Conservation (phyloP, 1,284 basidiomycete genomes). For the Pseudozyma hubeiensis region DNA sequence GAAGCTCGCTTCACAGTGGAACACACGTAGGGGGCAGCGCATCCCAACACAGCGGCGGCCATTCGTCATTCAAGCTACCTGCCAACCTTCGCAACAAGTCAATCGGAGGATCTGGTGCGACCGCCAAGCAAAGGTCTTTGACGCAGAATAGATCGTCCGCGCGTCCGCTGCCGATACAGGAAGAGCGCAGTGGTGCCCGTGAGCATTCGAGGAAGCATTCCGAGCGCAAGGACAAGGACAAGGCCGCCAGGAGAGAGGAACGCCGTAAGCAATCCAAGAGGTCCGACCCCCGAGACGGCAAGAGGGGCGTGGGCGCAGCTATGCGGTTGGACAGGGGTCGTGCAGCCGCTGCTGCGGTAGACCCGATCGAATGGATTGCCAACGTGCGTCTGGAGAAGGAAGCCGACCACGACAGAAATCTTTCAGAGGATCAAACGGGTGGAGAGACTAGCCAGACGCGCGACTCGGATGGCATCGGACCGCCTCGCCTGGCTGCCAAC, state of each 20-base stretch:
- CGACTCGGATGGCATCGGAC: conserved; percentile 9
- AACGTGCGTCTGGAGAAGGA: conserved; percentile 54
- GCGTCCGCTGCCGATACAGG: conserved; percentile 34
- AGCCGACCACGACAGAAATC: conserved; percentile 10
- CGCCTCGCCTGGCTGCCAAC: conserved; percentile 15
- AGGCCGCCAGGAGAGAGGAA: conserved; percentile 18
- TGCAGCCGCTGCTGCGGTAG: conserved; percentile 35
- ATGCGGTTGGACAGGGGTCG: conserved; percentile 47
- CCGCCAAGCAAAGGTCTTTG: conserved; percentile 14
- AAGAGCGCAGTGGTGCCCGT: conserved; percentile 22
- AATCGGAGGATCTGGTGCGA: not conserved
- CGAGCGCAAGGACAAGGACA: conserved; percentile 23
- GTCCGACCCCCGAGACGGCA: conserved; percentile 6
- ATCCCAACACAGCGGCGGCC: conserved; percentile 43
- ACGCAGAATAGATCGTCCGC: conserved; percentile 15
- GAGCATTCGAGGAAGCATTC: conserved; percentile 14
- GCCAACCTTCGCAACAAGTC: conserved; percentile 15
- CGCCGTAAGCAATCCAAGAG: conserved; percentile 18
- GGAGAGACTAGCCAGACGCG: conserved; percentile 21
- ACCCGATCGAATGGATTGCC: conserved; percentile 58
- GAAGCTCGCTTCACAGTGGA: conserved; percentile 30
- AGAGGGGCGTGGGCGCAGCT: conserved; percentile 33
- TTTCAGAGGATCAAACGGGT: conserved; percentile 24
- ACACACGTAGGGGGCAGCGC: conserved; percentile 23
- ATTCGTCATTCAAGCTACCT: conserved; percentile 44